Evolutionary conservation across 75 land plant genomes (phyloP).

Genomic region (Pseudotsuga menziesii): DNA sequence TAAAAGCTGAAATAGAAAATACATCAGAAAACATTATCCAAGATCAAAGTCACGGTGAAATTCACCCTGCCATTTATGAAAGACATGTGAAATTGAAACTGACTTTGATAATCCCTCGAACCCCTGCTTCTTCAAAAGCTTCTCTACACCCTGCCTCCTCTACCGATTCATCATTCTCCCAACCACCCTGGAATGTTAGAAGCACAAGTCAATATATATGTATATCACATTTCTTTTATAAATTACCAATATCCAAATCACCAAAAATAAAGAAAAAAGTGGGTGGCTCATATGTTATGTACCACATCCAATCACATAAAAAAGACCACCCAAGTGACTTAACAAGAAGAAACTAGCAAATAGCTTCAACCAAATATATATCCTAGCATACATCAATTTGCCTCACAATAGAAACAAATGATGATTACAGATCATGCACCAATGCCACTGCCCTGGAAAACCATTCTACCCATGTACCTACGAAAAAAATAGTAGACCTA

Average conservation of each 20-base stretch:
- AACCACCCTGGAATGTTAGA: conserved; percentile 64
- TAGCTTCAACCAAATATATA: too few species aligned
- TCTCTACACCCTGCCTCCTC: conserved; percentile 77
- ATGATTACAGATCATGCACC: not conserved
- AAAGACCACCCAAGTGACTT: not conserved
- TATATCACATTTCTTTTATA: not conserved
- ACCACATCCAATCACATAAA: not conserved
- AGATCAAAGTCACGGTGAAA: not conserved
- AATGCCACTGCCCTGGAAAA: not conserved
- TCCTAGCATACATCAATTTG: too few species aligned
- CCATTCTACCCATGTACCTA: not conserved
- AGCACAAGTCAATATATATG: not conserved
- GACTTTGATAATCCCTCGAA: conserved; percentile 51
- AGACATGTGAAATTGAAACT: not conserved
- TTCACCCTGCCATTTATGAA: too few species aligned
- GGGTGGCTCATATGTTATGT: not conserved
- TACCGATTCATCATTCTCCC: conserved; percentile 82
- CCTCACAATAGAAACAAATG: not conserved
- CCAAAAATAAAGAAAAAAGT: not conserved
- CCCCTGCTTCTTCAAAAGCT: conserved; percentile 87
- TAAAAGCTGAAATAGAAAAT: not conserved
- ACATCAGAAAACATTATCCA: not conserved
- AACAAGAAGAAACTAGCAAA: not conserved
- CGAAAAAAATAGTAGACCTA: not conserved
- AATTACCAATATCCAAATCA: not conserved